Conservation (phyloP, 2,329 filamentous ascomycete species). For the Aspergillus flavus region DNA sequence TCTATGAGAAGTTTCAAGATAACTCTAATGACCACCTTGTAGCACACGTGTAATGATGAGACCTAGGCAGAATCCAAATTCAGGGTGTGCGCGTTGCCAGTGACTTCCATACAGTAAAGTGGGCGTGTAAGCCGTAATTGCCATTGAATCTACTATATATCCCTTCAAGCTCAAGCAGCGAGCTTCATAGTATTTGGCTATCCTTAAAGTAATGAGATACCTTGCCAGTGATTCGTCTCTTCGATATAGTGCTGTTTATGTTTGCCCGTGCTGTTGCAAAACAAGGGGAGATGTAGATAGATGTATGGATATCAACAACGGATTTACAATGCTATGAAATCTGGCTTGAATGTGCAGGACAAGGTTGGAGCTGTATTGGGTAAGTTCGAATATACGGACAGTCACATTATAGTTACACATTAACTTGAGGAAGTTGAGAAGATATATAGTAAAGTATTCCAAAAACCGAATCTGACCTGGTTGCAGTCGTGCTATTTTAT, state of each 20-base stretch:
- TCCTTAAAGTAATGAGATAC: neutral
- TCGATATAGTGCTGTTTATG: neutral
- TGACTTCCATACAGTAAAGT: neutral
- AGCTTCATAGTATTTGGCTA: neutral
- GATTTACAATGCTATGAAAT: neutral
- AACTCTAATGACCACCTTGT: too few species aligned
- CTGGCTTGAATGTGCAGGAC: neutral
- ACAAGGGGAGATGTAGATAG: neutral
- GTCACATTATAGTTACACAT: conserved; percentile 1
- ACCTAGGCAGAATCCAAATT: too few species aligned
- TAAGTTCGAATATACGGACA: neutral
- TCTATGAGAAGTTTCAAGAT: too few species aligned
- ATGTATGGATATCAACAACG: neutral
- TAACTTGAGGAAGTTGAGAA: neutral
- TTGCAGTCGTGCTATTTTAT: neutral
- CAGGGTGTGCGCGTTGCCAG: neutral
- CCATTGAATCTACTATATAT: neutral
- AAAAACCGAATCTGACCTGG: neutral
- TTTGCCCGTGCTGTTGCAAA: neutral
- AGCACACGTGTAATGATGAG: neutral
- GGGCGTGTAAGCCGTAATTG: neutral
- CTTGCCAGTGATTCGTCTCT: neutral
- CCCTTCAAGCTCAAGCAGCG: neutral
- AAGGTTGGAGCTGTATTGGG: neutral
- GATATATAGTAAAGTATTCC: neutral